Evolutionary conservation across 2,329 filamentous ascomycete species (phyloP), one percentile per base, ranked within the genome.

Genomic region (Cercospora beticola): DNA sequence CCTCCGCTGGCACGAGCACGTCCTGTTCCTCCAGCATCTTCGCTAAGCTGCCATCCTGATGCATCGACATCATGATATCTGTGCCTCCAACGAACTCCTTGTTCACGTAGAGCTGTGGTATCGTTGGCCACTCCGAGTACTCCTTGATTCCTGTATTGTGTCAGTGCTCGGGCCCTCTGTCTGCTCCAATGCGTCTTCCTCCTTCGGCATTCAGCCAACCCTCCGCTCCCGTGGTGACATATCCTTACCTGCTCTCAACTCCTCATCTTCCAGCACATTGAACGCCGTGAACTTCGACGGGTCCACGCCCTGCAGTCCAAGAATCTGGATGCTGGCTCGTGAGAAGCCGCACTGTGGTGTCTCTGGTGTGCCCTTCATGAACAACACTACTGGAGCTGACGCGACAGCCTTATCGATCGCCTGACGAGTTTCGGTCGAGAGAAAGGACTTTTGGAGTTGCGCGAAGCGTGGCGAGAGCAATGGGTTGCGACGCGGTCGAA

Each of bases 311-410:
- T 99, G 94, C 76, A 97, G 82, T 67, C 94, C 93, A 72, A 99
- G 86, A 76, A 99, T 94, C 85, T 98, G 94, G 79, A 99, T 97
- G 79, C 88, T 93, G 65, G 94, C 94, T 76, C 94, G 89, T 68
- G 94, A 98, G 86, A 97, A 99, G 57, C 95, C 95, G 82, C 95
- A 99, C 81, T 97, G 94, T 21, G 95, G 95, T 70, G 89, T 92
- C 83, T 97, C 94, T 68, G 95, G 95, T 1, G 95, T 98, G 68
- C 95, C 95, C 85, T 99, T 99, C 95, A 99, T 99, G 86, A 99
- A 99, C 67, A 99, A 86, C 0, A 99, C 95, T 0, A 99, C 94
- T 2, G 94, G 94, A 0, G 94, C 91, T 0, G 93, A 94, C 26
- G 83, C 85, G 16, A 99, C 90, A 33, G 94, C 94, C 80, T 93